A percentile compares a stretch with the other conserved stretches of the same genome.
Evolutionary conservation across 768 basidiomycete genomes (phyloP).

Genomic region (Rossbeevera mucosa): DNA sequence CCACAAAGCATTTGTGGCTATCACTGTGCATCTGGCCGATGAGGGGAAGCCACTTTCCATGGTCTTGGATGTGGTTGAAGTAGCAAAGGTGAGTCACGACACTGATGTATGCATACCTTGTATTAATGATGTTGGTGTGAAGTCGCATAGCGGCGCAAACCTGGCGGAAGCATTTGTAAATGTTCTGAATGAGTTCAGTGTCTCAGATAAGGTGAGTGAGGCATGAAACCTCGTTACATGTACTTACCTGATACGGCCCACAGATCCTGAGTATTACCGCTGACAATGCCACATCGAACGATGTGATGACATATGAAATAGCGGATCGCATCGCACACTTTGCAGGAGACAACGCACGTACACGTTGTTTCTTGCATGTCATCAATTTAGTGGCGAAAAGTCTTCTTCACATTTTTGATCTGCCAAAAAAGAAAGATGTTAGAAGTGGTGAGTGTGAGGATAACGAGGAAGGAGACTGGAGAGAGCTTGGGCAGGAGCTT

Average conservation of each 20-base stretch:
- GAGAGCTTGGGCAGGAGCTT: too few relatives aligned
- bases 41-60: too few relatives aligned
- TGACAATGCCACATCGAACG: conserved; percentile 17
- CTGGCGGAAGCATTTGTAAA: conserved; percentile 8
- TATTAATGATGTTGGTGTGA: background rate
- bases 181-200: conserved; percentile 18
- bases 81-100: too few relatives aligned
- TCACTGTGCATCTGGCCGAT: too few relatives aligned
- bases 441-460: background rate
- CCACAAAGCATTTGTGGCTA: too few relatives aligned
- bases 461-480: too few relatives aligned
- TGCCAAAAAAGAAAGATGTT: background rate
- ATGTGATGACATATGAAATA: background rate
- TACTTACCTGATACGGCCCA: background rate
- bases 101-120: background rate
- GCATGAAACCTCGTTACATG: background rate
- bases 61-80: too few relatives aligned
- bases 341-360: conserved; percentile 20
- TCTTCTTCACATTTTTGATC: background rate
- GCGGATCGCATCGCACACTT: conserved; percentile 10
- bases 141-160: background rate
- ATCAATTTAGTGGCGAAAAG: conserved; percentile 28
- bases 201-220: conserved; percentile 11
- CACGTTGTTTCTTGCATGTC: conserved; percentile 37
- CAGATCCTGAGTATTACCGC: conserved; percentile 21